These are phyloP conservation scores for Hypocreales sp. DNA, from an alignment of 2,329 filamentous ascomycete species.

Conservation along the genomic window DNA sequence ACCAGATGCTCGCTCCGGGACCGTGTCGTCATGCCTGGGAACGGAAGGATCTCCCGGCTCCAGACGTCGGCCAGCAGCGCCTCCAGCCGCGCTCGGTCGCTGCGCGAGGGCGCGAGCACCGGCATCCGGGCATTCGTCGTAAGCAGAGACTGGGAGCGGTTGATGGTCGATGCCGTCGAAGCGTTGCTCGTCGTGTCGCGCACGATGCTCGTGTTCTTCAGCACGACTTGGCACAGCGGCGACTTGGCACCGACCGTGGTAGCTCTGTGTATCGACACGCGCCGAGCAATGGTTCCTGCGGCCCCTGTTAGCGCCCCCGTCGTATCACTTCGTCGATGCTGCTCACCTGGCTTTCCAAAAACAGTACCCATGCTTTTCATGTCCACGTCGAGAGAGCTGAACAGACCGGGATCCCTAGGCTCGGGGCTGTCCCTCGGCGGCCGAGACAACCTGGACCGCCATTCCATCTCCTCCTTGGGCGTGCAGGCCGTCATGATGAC, in stretches of 20 bases:
- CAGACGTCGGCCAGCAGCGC: slow-evolving; percentile 62
- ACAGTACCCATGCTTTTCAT: slow-evolving; percentile 62
- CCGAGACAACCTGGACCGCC: slow-evolving; percentile 53
- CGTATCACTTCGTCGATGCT: too few species aligned
- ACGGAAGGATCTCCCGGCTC: slow-evolving; percentile 67
- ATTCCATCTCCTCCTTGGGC: slow-evolving; percentile 61
- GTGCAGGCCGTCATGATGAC: slow-evolving; percentile 79
- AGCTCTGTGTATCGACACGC: slow-evolving; percentile 65
- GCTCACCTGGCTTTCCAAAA: slow-evolving; percentile 55
- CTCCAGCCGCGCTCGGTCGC: slow-evolving; percentile 67
- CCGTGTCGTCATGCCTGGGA: slow-evolving; percentile 61
- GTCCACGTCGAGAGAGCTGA: slow-evolving; percentile 50
- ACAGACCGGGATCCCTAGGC: slow-evolving; percentile 29
- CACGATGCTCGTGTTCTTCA: slow-evolving; percentile 67
- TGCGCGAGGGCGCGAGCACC: slow-evolving; percentile 57
- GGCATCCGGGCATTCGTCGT: slow-evolving; percentile 50
- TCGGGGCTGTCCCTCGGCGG: slow-evolving; percentile 32
- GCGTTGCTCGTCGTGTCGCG: slow-evolving; percentile 33
- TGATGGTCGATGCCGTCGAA: slow-evolving; percentile 38
- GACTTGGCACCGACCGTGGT: slow-evolving; percentile 57
- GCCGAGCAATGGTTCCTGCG: slow-evolving; percentile 49
- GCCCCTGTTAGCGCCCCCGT: too few species aligned
- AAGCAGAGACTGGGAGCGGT: slow-evolving; percentile 67
- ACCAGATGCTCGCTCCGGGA: slow-evolving; percentile 56
- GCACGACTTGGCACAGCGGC: slow-evolving; percentile 59